Evolutionary conservation across 768 basidiomycete genomes (phyloP).

Genomic region (Cyclocybe cylindracea): DNA sequence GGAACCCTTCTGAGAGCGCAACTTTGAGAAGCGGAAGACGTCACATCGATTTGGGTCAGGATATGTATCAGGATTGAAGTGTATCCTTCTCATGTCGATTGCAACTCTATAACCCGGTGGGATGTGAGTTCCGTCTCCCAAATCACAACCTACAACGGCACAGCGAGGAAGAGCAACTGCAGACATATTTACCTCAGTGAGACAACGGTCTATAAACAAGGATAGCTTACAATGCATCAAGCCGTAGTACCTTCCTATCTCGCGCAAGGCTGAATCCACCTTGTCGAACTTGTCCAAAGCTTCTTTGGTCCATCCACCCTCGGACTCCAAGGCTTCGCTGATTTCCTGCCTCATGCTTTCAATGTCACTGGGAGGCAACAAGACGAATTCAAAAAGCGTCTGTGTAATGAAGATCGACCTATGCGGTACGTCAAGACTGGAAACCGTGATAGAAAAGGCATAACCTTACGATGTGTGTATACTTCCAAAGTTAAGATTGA

Average conservation of each 20-base stretch:
- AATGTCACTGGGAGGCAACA: slow-evolving; percentile 26
- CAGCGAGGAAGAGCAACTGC: slow-evolving; percentile 32
- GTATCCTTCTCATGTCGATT: slow-evolving; percentile 34
- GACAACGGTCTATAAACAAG: neutral
- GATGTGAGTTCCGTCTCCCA: slow-evolving; percentile 31
- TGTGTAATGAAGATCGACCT: slow-evolving; percentile 39
- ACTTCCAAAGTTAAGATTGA: slow-evolving; percentile 42
- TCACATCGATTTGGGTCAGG: slow-evolving; percentile 34
- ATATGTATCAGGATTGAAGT: slow-evolving; percentile 35
- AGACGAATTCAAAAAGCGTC: slow-evolving; percentile 33
- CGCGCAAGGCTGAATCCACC: slow-evolving; percentile 36
- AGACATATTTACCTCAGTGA: neutral
- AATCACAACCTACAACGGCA: slow-evolving; percentile 25
- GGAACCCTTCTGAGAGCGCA: slow-evolving; percentile 26
- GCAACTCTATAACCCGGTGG: slow-evolving; percentile 33
- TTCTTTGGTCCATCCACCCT: slow-evolving; percentile 37
- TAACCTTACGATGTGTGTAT: slow-evolving; percentile 37
- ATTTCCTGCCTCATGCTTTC: slow-evolving; percentile 34
- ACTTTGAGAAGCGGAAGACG: slow-evolving; percentile 36
- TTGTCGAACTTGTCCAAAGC: slow-evolving; percentile 33
- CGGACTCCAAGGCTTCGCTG: slow-evolving; percentile 29
- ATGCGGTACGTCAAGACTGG: neutral
- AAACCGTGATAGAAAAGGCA: neutral
- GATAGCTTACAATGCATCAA: slow-evolving; percentile 30
- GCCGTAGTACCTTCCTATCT: slow-evolving; percentile 35